Evolutionary conservation across 257 asterid genomes (phyloP), one percentile per base, ranked within the genome.

Genomic region (Solanum megistacrolobum): DNA sequence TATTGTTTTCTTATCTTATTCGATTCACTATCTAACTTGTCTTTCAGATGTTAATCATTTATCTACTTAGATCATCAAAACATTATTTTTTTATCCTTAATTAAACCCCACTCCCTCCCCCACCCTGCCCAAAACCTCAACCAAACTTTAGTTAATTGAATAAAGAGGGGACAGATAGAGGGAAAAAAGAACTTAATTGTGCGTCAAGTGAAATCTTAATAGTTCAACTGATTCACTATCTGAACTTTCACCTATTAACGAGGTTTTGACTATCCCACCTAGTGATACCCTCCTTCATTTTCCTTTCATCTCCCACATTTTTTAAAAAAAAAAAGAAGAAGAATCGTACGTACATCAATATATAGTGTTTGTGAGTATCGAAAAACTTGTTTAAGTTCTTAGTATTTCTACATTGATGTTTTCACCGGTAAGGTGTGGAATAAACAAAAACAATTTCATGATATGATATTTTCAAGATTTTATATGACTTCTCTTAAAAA

Each of bases 351-450:
- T 25, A 41, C 65, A n/a, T 10, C 9, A 35, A 5, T 43, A 12
- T 1, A 43, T 60, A 39, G 39, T 79, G 29, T 13, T 48, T 87
- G 91, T 73, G 81, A 41, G 43, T 71, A 89, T 87, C 86, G 89
- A 73, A 87, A 25, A 60, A n/a, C 83, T 73, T 87, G 88, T 83
- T 62, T 87, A 16, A 39, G 76, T 34, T 10, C 21, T 12, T 3
- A 27, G 34, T 52, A 52, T 29, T 11, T 62, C 58, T 62, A 10
- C 23, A 39, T 9, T 78, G 36, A 18, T 34, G 7, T 48, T 85
- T 39, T 12, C 86, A 35, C 71, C 23, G 21, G 23, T 23, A 23
- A 75, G 6, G 21, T 35, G 9, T 39, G 60, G 25, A 1, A 78
- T 78, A 43, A 43, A 79, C 36, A 41, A 14, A n/a, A 43, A 43